Percentiles rank a stretch among this genome's conserved stretches.
Conservation (phyloP, 2,329 filamentous ascomycete species). For the Zymoseptoria ardabiliae region DNA sequence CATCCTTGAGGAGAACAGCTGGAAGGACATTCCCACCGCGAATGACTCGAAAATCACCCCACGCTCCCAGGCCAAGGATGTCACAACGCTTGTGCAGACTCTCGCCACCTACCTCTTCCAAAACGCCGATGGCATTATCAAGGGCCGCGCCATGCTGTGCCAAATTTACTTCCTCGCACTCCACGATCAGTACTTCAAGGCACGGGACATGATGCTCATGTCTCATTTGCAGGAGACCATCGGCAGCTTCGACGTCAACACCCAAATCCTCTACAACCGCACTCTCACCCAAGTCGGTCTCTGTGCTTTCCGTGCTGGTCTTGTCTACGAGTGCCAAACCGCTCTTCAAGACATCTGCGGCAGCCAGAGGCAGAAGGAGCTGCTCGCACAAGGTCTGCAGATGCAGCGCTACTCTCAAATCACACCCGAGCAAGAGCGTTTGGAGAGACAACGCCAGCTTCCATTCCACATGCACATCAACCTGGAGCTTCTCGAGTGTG, state of each 20-base stretch:
- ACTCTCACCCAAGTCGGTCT: conserved; percentile 96
- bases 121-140: conserved; percentile 90
- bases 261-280: conserved; percentile 97
- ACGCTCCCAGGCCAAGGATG: conserved; percentile 59
- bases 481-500: conserved; percentile 92
- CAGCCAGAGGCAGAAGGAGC: conserved; percentile 93
- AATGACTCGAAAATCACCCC: conserved; percentile 77
- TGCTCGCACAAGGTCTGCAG: conserved; percentile 95
- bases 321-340: conserved; percentile 96
- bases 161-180: conserved; percentile 98
- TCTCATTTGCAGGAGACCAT: conserved; percentile 98
- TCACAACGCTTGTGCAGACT: conserved; percentile 68
- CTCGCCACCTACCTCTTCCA: conserved; percentile 94
- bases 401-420: conserved; percentile 96
- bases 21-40: conserved; percentile 65
- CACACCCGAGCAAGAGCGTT: conserved; percentile 91
- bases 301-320: conserved; percentile 92
- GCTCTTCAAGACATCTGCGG: conserved; percentile 97
- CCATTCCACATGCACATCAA: conserved; percentile 99
- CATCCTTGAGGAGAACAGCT: conserved; percentile 89
- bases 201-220: conserved; percentile 99
- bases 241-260: conserved; percentile 89
- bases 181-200: conserved; percentile 96
- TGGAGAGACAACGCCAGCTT: conserved; percentile 93
- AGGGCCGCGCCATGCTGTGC: conserved; percentile 93